Evolutionary conservation across 2,329 filamentous ascomycete genomes (phyloP), one percentile per base, ranked within the genome.

Genomic region (Trichoderma arundinaceum): DNA sequence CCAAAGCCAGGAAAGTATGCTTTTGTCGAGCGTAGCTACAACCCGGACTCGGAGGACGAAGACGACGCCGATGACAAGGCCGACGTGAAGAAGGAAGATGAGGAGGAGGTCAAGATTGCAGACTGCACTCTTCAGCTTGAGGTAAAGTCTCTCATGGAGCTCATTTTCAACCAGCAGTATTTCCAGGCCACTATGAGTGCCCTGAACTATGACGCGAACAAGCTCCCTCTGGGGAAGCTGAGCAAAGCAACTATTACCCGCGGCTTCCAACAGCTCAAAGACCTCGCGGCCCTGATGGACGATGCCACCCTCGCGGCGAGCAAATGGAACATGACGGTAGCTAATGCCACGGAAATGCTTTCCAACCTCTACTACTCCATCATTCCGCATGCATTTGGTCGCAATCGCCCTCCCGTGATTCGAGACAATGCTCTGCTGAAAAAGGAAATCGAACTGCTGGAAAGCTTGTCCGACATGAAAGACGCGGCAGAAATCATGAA

Each of bases 401-500:
- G 92, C 38, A 85, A 86, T 51, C 83, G 88, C 0, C 91, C 92
- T 0, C 90, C 91, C 0, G 73, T 94, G 70, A 90, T 96, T 71
- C 75, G 75, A 39, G 79, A 79, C 44, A 74, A 84, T 19, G 69
- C 70, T 1, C 77, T 84, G 69, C 83, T 96, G 71, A 92, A 94
- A 78, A 84, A 79, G 71, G 92, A 96, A 77, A 85, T 94, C 70
- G 90, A 92, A 51, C 83, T 96, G 69, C 84, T 96, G 0, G 92
- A 96, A 72, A 91, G 88, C 67, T 80, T 96, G 74, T 89, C 88
- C 2, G 92, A 95, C 72, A 94, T 96, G 91, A 93, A 94, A 77
- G 89, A 92, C 67, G 89, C 92, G 1, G 86, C 88, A 22, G 84
- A 89, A 32, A 90, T 96, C 73, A 89, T 96, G 84, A 93, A 92